These are phyloP conservation scores for Neopestalotiopsis sp. DNA, from an alignment of 2,329 filamentous ascomycete genomes.

Conservation along the genomic window DNA sequence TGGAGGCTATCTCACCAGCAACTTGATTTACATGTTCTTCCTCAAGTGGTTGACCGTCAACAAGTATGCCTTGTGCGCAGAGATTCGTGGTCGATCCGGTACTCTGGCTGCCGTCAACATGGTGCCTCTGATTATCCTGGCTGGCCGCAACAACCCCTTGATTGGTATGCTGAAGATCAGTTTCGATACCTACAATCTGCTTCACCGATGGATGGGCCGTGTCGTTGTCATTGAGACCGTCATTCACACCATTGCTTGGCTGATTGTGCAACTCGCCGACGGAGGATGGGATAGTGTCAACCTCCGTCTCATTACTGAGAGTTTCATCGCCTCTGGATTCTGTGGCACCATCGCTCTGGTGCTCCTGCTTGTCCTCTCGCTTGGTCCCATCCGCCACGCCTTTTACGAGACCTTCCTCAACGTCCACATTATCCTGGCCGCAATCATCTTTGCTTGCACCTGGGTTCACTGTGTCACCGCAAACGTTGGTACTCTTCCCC, in stretches of 20 bases:
- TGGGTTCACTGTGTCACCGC: conserved; percentile 80
- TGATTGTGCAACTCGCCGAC: conserved; percentile 71
- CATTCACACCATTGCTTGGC: conserved; percentile 76
- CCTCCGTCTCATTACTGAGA: conserved; percentile 58
- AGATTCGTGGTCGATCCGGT: conserved; percentile 85
- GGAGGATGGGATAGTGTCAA: conserved; percentile 66
- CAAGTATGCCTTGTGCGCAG: conserved; percentile 72
- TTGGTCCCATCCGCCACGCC: conserved; percentile 85
- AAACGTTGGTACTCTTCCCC: conserved; percentile 69
- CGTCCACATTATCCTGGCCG: conserved; percentile 78
- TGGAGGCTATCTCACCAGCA: conserved; percentile 62
- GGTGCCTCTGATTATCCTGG: conserved; percentile 87
- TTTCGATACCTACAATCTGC: conserved; percentile 95
- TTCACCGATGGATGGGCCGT: conserved; percentile 84
- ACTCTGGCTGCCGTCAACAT: conserved; percentile 87
- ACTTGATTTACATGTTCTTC: conserved; percentile 66
- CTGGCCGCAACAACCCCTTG: conserved; percentile 90
- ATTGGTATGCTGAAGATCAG: conserved; percentile 83
- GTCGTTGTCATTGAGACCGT: conserved; percentile 73
- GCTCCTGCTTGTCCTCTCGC: conserved; percentile 71
- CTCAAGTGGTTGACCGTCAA: conserved; percentile 66
- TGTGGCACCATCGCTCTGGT: conserved; percentile 66
- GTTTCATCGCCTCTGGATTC: conserved; percentile 71
- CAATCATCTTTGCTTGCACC: conserved; percentile 71
- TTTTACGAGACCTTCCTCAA: conserved; percentile 98